Base-by-base conservation (phyloP, 2,329 filamentous ascomycete species). In the Aspergillus transmontanensis region DNA sequence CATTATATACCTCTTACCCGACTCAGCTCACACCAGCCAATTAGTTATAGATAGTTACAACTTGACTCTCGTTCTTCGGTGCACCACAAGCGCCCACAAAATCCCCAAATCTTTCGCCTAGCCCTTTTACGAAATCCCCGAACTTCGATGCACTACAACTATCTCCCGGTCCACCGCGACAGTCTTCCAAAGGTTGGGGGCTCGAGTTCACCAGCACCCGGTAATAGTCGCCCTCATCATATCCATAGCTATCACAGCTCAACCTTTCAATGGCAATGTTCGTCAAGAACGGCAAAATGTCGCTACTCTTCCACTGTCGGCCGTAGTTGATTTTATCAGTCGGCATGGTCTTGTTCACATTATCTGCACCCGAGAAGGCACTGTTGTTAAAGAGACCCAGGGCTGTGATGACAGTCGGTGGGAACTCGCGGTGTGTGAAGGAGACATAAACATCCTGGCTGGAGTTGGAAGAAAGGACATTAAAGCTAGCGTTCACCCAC, bases 331-430 rank as follows among this genome's bases (percentile, higher is more conserved):
- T 86, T 28, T 80, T 80, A 65, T 86, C 83, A 0, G 85, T 77
- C 0, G 89, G 89, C 85, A 91, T 90, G 2, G 88, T 90, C 57
- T 82, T 84, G 66, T 90, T 90, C 67, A 87, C 77, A 16, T 83
- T 74, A 61, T 83, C 81, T 0, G 80, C 78, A 11, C 83, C 84
- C 3, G 83, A 80, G 64, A 84, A 85, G 0, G 80, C 83, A 3
- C 86, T 88, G 75, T 90, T 90, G 79, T 90, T 90, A 81, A 90
- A 91, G 5, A 91, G 80, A 0, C 89, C 89, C 75, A 91, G 82
- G 0, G 89, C 87, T 1, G 90, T 88, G 1, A 88, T 77, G 1
- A 90, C 86, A 63, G 87, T 88, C 1, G 89, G 88, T 1, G 88
- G 88, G 2, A 91, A 78, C 73, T 91, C 88, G 23, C 89, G 85